Percentiles rank a stretch among this genome's conserved stretches.
These are phyloP conservation scores for Phytophthora colocasiae DNA, from an alignment of 352 stramenopile genomes.

Conservation along the genomic window DNA sequence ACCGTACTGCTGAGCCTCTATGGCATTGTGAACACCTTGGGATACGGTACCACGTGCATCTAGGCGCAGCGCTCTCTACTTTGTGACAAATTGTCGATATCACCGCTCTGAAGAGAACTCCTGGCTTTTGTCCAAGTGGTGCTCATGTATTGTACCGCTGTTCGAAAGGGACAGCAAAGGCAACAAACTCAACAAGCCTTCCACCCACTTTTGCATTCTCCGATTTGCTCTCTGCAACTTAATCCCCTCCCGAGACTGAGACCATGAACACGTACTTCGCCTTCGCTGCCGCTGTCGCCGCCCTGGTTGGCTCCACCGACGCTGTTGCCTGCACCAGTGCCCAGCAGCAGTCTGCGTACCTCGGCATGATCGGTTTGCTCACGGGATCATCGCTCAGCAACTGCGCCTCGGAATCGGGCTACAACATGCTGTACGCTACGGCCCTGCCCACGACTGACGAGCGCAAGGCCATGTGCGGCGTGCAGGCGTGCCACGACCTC, in stretches of 20 bases:
- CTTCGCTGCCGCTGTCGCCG: conserved; percentile 10
- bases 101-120: neutral
- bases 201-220: conserved; percentile 23
- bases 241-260: neutral
- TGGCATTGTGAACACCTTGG: conserved; percentile 3
- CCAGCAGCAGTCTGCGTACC: conserved; percentile 35
- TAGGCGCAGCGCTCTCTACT: conserved; percentile 1
- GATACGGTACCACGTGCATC: conserved; percentile 14
- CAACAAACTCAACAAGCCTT: conserved; percentile 11
- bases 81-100: neutral
- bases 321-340: conserved; percentile 18
- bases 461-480: conserved; percentile 39
- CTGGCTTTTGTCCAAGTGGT: neutral
- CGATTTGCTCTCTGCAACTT: conserved; percentile 34
- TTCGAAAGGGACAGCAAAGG: conserved; percentile 32
- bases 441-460: conserved; percentile 31
- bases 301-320: conserved; percentile 18
- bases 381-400: conserved; percentile 17
- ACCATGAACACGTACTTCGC: conserved; percentile 38
- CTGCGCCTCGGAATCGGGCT: conserved; percentile 35
- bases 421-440: conserved; percentile 50
- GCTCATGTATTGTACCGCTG: neutral
- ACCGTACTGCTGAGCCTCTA: neutral
- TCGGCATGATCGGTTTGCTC: conserved; percentile 31
- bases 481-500: conserved; percentile 37